phyloP scores from a whole-genome alignment of 2,329 filamentous ascomycete species.

The Monosporascus sp. region DNA sequence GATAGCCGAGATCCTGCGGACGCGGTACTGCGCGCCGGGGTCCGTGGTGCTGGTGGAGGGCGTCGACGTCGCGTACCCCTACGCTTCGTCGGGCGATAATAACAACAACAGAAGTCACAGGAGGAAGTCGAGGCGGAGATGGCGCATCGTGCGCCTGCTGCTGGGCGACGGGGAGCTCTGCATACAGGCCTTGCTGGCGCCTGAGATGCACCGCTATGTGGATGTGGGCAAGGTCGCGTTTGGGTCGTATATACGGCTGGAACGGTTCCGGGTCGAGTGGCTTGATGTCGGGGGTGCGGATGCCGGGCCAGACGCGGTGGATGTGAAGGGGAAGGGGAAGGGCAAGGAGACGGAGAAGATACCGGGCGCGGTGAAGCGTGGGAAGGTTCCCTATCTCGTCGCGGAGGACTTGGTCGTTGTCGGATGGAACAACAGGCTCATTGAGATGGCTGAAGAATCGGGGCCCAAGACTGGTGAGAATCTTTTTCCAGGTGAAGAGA shows the following conservation, averaged over 20 bases:
- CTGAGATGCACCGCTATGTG: slow-evolving; percentile 43
- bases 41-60: slow-evolving; percentile 47
- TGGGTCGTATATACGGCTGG: slow-evolving; percentile 45
- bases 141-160: slow-evolving; percentile 42
- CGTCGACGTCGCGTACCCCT: slow-evolving; percentile 33
- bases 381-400: slow-evolving; percentile 37
- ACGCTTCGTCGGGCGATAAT: slow-evolving; percentile 17
- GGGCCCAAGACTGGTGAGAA: neutral
- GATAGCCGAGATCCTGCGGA: slow-evolving; percentile 44
- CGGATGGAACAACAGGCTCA: slow-evolving; percentile 43
- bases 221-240: slow-evolving; percentile 38
- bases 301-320: neutral
- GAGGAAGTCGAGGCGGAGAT: slow-evolving; percentile 16
- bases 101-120: neutral
- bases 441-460: slow-evolving; percentile 14
- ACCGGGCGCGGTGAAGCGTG: neutral
- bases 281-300: slow-evolving; percentile 6
- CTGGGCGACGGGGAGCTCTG: slow-evolving; percentile 50
- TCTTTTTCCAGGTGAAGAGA: neutral
- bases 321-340: slow-evolving; percentile 3
- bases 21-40: slow-evolving; percentile 40
- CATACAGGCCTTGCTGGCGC: slow-evolving; percentile 46
- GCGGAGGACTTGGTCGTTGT: slow-evolving; percentile 40
- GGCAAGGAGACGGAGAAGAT: slow-evolving; percentile 5
- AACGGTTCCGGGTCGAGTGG: slow-evolving; percentile 33